Base-by-base conservation (phyloP, 768 basidiomycete genomes). In the Termitomyces sp. region DNA sequence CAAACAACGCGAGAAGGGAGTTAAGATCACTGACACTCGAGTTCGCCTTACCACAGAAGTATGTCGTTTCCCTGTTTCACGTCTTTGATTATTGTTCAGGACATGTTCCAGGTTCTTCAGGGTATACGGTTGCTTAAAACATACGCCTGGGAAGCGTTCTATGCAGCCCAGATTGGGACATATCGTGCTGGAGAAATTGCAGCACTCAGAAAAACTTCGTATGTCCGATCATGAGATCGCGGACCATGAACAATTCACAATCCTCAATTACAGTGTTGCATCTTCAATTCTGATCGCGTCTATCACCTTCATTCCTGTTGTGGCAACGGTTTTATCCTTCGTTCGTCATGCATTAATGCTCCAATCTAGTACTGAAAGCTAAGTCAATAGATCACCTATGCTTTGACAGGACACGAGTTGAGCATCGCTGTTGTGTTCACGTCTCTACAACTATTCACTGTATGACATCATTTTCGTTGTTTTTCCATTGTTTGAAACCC, bases 91-190 rank as follows among this genome's bases (percentile, higher is more conserved):
- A 5, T 19, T 33, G n/a, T 31, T 19, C 9, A 41, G 19, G 19
- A 9, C 23, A 8, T 30, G 9, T 23, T n/a, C 6, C 58, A 82
- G 73, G 77, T 89, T 2, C 69, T 91, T 14, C 83, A 85, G 66
- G 83, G 83, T 42, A 85, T 88, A 54, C 77, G 86, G 3, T 73
- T 86, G 5, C 75, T 88, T 62, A 88, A 88, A 67, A 70, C 78
- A 30, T 86, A 83, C 63, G 81, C 80, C 0, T 86, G 82, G 78
- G 84, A 84, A 63, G 54, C 58, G 12, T 81, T 81, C 57, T 84
- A 81, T 60, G 66, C 68, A 1, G 63, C 72, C 23, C 72, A 75
- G 51, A 76, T 81, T 28, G 70, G 70, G 30, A 64, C 63, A 1
- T 63, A 79, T 52, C 66, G 81, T 21, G 63, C 61, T 33, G 63